Conservation (phyloP, 73 alveolate genomes). For the Durusdinium trenchii region DNA sequence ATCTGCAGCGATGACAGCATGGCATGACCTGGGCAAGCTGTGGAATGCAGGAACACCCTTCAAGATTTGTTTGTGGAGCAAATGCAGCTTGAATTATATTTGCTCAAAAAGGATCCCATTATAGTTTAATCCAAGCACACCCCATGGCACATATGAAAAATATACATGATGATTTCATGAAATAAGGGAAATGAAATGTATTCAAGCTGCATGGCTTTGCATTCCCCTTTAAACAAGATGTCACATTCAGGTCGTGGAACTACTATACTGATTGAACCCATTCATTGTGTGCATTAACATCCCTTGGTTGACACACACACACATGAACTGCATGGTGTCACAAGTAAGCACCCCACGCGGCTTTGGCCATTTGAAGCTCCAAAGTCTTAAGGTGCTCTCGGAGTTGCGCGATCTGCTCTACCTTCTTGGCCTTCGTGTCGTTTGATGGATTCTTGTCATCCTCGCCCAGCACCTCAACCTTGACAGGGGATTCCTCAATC, state of each 20-base stretch:
- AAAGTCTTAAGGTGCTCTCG: not conserved
- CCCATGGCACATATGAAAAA: not conserved
- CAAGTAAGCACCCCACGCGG: not conserved
- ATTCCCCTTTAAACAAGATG: not conserved
- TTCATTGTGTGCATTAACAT: not conserved
- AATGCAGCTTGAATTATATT: not conserved
- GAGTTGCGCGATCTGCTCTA: not conserved
- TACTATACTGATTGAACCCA: not conserved
- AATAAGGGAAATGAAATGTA: not conserved
- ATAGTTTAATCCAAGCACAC: not conserved
- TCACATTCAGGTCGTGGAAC: not conserved
- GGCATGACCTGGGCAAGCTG: not conserved
- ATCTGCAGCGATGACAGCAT: too few relatives aligned
- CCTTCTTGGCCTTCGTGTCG: not conserved
- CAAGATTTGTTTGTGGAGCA: not conserved
- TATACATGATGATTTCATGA: not conserved
- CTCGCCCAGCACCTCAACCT: not conserved
- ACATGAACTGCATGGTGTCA: not conserved
- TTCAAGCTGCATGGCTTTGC: too few relatives aligned
- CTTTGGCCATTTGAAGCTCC: not conserved
- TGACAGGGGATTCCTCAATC: conserved; percentile 39
- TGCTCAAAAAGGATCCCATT: not conserved
- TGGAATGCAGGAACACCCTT: not conserved
- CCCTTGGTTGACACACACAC: not conserved
- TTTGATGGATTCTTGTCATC: not conserved